These are phyloP conservation scores for Gracilaria vermiculophylla DNA, from an alignment of 23 red algal genomes.

Conservation along the genomic window DNA sequence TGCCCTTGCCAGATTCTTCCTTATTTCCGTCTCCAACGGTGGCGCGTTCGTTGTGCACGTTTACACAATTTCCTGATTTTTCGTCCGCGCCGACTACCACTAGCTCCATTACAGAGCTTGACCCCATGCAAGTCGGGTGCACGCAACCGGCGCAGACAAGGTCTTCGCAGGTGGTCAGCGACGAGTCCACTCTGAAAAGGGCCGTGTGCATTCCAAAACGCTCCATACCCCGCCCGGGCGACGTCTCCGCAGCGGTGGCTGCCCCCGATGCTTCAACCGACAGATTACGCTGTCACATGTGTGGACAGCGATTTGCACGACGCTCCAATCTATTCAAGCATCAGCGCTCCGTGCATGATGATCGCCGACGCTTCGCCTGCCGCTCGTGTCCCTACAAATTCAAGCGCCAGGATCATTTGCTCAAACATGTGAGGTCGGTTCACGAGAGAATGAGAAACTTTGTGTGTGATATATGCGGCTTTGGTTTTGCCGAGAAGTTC, in stretches of 20 bases:
- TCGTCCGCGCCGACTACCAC: neutral
- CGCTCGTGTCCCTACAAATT: conserved; percentile 34
- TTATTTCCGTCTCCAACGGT: neutral
- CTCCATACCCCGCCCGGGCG: neutral
- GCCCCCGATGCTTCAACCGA: neutral
- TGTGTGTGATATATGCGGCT: conserved; percentile 57
- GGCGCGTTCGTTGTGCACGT: neutral
- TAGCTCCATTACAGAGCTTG: neutral
- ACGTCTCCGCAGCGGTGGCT: neutral
- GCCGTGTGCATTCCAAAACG: neutral
- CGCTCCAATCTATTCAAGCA: conserved; percentile 57
- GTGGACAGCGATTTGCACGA: conserved; percentile 51
- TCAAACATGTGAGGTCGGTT: conserved; percentile 41
- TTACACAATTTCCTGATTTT: neutral
- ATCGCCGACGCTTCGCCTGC: conserved; percentile 33
- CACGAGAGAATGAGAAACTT: conserved; percentile 37
- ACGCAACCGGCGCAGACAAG: neutral
- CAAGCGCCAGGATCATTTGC: conserved; percentile 60
- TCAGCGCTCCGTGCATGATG: conserved; percentile 45
- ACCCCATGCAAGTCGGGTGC: neutral
- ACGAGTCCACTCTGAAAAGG: neutral
- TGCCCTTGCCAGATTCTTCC: neutral
- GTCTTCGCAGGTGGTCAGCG: neutral
- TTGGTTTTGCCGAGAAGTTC: conserved; percentile 70
- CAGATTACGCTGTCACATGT: conserved; percentile 29